These are phyloP conservation scores for Cladophialophora bantiana DNA, from an alignment of 2,329 filamentous ascomycete genomes.

Conservation along the genomic window DNA sequence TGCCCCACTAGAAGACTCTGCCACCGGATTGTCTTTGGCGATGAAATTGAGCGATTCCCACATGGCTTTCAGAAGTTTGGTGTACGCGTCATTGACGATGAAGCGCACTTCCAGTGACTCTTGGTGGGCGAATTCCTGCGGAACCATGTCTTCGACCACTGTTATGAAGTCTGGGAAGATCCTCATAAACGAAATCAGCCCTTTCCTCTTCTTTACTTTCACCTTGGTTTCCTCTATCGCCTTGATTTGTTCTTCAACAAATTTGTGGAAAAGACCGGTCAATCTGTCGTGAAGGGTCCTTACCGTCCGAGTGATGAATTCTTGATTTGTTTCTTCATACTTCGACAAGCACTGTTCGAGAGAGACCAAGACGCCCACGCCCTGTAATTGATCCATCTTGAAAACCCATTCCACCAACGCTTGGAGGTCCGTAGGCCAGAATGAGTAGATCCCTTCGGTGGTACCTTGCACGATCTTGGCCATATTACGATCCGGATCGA, in stretches of 20 bases:
- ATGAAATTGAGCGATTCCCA: slow-evolving; percentile 97
- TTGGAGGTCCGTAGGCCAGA: slow-evolving; percentile 79
- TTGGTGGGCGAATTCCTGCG: slow-evolving; percentile 60
- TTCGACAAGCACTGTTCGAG: slow-evolving; percentile 80
- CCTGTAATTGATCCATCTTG: slow-evolving; percentile 84
- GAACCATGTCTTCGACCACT: slow-evolving; percentile 83
- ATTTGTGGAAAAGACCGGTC: slow-evolving; percentile 79
- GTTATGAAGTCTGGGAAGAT: slow-evolving; percentile 88
- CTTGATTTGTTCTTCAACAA: slow-evolving; percentile 92
- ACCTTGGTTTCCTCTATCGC: slow-evolving; percentile 98
- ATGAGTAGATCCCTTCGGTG: slow-evolving; percentile 88
- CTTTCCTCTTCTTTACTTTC: slow-evolving; percentile 98
- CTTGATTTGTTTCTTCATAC: slow-evolving; percentile 88
- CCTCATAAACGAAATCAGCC: slow-evolving; percentile 93
- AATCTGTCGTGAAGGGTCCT: slow-evolving; percentile 80
- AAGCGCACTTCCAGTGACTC: slow-evolving; percentile 72
- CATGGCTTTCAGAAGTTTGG: slow-evolving; percentile 90
- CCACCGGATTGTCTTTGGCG: slow-evolving; percentile 71
- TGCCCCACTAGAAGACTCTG: slow-evolving; percentile 49
- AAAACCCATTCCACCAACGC: slow-evolving; percentile 84
- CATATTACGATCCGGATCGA: slow-evolving; percentile 86
- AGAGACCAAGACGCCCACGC: slow-evolving; percentile 81
- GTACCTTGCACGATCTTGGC: slow-evolving; percentile 83
- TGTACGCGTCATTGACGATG: slow-evolving; percentile 85
- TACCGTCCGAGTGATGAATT: slow-evolving; percentile 80